Conservation (phyloP, 805 yeast species). For the Nematodospora valgi region DNA sequence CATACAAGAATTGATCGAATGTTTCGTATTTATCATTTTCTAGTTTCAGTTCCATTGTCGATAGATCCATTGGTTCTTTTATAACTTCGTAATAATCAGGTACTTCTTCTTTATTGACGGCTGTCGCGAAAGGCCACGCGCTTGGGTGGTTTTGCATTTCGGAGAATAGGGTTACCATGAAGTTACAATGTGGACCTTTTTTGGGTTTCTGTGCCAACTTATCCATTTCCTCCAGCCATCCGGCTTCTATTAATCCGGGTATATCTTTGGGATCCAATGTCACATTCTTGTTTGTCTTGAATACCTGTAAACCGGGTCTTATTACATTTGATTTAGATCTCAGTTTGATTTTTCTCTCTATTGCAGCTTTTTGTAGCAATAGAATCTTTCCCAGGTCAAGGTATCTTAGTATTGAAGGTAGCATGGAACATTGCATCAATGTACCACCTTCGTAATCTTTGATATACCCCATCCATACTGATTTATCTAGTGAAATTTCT, state of each 20-base stretch:
- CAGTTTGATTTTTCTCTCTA: constrained; percentile 75
- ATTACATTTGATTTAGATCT: constrained; percentile 77
- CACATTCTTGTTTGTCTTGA: constrained; percentile 47
- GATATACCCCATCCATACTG: constrained; percentile 96
- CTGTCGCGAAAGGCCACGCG: constrained; percentile 96
- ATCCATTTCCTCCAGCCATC: constrained; percentile 99
- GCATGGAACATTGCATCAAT: constrained; percentile 93
- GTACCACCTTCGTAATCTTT: constrained; percentile 99
- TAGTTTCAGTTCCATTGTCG: constrained; percentile 90
- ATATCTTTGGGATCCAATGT: constrained; percentile 70
- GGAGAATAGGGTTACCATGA: constrained; percentile 82
- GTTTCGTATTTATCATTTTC: constrained; percentile 89
- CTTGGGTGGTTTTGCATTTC: constrained; percentile 94
- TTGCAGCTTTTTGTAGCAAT: constrained; percentile 86
- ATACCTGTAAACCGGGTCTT: constrained; percentile 75
- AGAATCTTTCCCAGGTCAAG: constrained; percentile 84
- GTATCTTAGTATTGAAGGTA: constrained; percentile 77
- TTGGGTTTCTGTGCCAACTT: constrained; percentile 93
- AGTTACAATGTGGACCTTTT: constrained; percentile 90
- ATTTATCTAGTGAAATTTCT: constrained; percentile 81
- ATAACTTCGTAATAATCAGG: constrained; percentile 95
- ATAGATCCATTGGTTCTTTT: constrained; percentile 96
- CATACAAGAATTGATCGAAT: constrained; percentile 89
- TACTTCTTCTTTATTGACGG: constrained; percentile 91
- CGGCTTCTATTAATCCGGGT: constrained; percentile 90